Base-by-base conservation (phyloP, 2,329 filamentous ascomycete species). In the Nemania diffusa region DNA sequence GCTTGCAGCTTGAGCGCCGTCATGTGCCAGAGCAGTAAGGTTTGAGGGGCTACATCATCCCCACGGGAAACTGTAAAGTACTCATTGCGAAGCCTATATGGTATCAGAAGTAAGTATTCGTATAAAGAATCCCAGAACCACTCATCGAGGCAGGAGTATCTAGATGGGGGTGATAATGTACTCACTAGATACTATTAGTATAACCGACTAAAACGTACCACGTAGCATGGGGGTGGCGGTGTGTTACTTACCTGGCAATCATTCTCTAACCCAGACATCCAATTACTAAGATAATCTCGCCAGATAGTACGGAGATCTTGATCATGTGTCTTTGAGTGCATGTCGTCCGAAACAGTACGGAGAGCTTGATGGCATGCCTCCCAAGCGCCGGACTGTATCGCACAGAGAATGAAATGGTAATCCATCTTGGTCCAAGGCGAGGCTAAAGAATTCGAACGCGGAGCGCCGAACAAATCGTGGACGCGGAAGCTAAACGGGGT, bases 321-420 rank as follows among this genome's bases (percentile, higher is more conserved):
- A 17, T 26, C 29, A 51, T 67, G 57, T 1, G 59, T 66, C n/a
- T 66, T 57, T 22, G 66, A 69, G 24, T 69, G 66, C 27, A 75
- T 67, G 42, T 75, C 70, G 57, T 74, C 73, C 1, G 71, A 67
- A 57, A 73, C 69, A n/a, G 71, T 64, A 52, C 73, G 71, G 13
- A 74, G 64, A 0, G 65, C 64, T 34, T 73, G 67, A 34, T 73
- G 72, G 13, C 60, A 68, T 5, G 64, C 67, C 9, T 72, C 73
- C 73, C 73, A 75, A 17, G 70, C 55, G 1, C 62, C 60, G 0
- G 67, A 62, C 51, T 75, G 73, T 1, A 72, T 69, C 5, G 73
- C 72, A 57, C 73, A 75, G 7, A 71, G 67, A 42, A 69, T 69
- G 13, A 75, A 69, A 51, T 75, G 73, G 60, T 73, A 73, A 62